These are phyloP conservation scores for Chlamydomonas reinhardtii DNA, from an alignment of 163 green algal species.

Conservation along the genomic window DNA sequence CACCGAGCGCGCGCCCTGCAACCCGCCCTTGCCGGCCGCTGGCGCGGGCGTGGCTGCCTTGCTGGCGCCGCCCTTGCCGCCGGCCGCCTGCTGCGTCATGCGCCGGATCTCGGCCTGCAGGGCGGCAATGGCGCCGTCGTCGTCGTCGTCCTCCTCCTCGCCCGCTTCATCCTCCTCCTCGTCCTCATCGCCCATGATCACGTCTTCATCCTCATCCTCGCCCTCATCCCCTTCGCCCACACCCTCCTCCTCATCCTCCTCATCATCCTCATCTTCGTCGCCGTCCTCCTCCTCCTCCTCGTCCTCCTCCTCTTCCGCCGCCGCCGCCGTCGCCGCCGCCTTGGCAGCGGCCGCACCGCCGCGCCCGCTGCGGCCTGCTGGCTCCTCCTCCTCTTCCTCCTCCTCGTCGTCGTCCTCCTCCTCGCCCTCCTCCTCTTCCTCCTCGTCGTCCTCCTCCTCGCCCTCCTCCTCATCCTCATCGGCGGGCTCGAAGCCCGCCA, in stretches of 20 bases:
- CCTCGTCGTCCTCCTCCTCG: constrained; percentile 4
- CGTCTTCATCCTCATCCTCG: neutral
- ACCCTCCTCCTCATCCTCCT: constrained; percentile 12
- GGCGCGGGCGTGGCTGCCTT: neutral
- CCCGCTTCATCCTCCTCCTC: neutral
- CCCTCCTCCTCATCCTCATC: constrained; percentile 6
- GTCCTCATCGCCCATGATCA: neutral
- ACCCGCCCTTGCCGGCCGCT: constrained; percentile 2
- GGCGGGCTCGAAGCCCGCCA: neutral
- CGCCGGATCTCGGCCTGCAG: neutral
- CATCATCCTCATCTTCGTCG: neutral
- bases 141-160: neutral
- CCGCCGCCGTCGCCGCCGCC: neutral
- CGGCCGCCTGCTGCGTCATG: neutral
- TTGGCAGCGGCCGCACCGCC: neutral
- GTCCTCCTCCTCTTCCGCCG: neutral
- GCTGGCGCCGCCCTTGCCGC: neutral
- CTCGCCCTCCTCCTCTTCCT: constrained; percentile 1
- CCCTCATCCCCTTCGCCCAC: neutral
- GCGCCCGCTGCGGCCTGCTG: neutral
- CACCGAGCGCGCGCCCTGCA: neutral
- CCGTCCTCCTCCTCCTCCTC: neutral
- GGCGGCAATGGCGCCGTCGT: neutral
- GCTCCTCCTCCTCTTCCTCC: constrained; percentile 29
- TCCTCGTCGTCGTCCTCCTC: constrained; percentile 19